Evolutionary conservation across 192 early-diverging fungal species (phyloP).

Genomic region (Coemansia sp.): DNA sequence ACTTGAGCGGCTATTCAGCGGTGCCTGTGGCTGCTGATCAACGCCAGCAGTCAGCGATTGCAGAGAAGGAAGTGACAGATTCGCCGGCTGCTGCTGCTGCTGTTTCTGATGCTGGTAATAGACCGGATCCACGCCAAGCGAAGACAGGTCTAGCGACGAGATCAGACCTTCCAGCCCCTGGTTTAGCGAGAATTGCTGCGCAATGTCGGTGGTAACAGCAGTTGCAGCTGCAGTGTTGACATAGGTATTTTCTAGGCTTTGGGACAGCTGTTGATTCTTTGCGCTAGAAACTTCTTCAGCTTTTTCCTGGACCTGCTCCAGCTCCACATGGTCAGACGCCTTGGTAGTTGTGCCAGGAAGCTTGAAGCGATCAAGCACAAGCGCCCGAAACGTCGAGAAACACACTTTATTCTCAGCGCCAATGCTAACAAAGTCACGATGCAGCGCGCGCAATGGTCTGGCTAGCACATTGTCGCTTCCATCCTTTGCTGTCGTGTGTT

Average conservation of each 20-base stretch:
- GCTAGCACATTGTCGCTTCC: not conserved
- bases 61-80: constrained; percentile 4
- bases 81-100: not conserved
- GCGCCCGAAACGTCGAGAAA: constrained; percentile 29
- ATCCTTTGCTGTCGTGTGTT: not conserved
- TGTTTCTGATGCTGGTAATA: constrained; percentile 7
- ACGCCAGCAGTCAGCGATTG: constrained; percentile 1
- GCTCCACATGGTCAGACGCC: not conserved
- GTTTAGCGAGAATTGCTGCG: constrained; percentile 8
- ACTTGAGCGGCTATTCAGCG: not conserved
- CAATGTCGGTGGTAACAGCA: no score
- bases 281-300: not conserved
- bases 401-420: constrained; percentile 11
- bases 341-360: not conserved
- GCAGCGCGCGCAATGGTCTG: constrained; percentile 23
- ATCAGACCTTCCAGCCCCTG: not conserved
- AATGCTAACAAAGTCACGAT: constrained; percentile 18
- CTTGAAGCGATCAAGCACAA: constrained; percentile 18
- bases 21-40: not conserved
- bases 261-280: not conserved
- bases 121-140: not conserved
- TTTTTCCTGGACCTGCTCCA: not conserved
- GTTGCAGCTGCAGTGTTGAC: not conserved
- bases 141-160: not conserved
- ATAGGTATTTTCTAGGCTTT: not conserved